These are phyloP conservation scores for Neostapfia colusana DNA, from an alignment of 176 grass and related monocot species.

Conservation along the genomic window DNA sequence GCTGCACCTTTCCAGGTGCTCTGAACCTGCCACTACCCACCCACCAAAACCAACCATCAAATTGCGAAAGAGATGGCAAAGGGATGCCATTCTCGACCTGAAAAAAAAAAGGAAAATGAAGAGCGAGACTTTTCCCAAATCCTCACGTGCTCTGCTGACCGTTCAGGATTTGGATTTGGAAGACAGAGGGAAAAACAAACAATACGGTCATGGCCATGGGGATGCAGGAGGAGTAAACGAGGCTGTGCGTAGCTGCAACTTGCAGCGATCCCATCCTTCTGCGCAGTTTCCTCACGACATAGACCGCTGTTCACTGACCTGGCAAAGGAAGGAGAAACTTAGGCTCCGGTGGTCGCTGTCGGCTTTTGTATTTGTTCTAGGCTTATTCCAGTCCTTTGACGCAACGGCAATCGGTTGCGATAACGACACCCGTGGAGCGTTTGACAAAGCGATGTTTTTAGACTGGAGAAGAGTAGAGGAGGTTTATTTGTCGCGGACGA, in stretches of 20 bases:
- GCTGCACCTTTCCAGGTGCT: neutral
- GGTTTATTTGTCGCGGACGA: neutral
- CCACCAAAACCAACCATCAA: neutral
- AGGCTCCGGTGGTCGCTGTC: neutral
- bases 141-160: slow-evolving; percentile 48
- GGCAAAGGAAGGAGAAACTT: neutral
- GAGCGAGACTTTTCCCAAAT: slow-evolving; percentile 23
- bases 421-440: neutral
- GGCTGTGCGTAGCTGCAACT: neutral
- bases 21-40: slow-evolving; percentile 10
- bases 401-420: neutral
- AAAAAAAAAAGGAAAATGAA: neutral
- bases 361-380: neutral
- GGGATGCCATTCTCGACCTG: slow-evolving; percentile 7
- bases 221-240: slow-evolving; percentile 18
- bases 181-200: neutral
- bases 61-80: neutral
- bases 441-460: neutral
- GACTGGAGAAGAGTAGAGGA: neutral
- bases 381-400: slow-evolving; percentile 3
- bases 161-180: neutral
- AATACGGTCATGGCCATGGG: neutral
- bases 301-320: slow-evolving; percentile 4
- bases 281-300: slow-evolving; percentile 36
- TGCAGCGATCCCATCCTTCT: slow-evolving; percentile 5